Evolutionary conservation across 192 early-diverging fungal genomes (phyloP).

Genomic region (Podila minutissima): DNA sequence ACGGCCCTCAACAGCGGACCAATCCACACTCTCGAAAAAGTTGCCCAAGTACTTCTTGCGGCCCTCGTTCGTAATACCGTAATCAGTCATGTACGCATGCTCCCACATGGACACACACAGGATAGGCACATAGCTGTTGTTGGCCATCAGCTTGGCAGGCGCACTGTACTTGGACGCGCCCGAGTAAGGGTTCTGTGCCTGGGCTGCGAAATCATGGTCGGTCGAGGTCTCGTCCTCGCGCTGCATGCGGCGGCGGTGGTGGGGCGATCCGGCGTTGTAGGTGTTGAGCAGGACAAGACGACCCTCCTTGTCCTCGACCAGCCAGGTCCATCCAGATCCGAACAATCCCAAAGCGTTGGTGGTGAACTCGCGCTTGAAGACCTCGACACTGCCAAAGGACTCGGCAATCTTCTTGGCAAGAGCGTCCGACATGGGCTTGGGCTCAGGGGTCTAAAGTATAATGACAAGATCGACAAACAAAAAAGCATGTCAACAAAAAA

Average conservation of each 20-base stretch:
- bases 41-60: constrained; percentile 42
- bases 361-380: constrained; percentile 52
- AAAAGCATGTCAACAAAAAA: neutral
- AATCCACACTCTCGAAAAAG: constrained; percentile 56
- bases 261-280: constrained; percentile 56
- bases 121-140: constrained; percentile 53
- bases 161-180: constrained; percentile 45
- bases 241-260: constrained; percentile 50
- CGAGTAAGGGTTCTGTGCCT: constrained; percentile 40
- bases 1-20: constrained; percentile 40
- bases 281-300: constrained; percentile 51
- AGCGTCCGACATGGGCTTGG: constrained; percentile 30
- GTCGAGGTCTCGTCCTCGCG: constrained; percentile 37
- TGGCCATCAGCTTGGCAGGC: constrained; percentile 36
- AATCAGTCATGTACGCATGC: constrained; percentile 56
- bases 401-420: constrained; percentile 25
- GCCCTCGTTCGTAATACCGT: constrained; percentile 48
- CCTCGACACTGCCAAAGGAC: constrained; percentile 31
- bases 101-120: constrained; percentile 55
- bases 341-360: constrained; percentile 53
- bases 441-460: neutral
- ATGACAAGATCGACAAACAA: neutral
- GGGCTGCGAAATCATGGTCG: constrained; percentile 24
- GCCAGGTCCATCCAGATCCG: constrained; percentile 61
- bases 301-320: constrained; percentile 46